phyloP scores from a whole-genome alignment of 495 filamentous ascomycete species.

The Penicillium fimorum region DNA sequence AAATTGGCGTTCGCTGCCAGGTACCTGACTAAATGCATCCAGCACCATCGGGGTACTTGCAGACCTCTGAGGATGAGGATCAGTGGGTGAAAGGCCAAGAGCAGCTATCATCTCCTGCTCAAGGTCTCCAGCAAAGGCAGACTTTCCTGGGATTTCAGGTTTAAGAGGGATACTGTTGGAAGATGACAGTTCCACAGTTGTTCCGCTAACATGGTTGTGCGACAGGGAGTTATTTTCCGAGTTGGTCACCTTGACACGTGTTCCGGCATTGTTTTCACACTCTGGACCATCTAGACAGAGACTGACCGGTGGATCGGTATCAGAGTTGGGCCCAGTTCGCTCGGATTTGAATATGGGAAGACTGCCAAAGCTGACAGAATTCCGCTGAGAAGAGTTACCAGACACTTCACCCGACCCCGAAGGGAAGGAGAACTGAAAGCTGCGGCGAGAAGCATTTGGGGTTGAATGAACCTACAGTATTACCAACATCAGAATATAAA shows the following conservation, averaged over 20 bases:
- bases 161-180: slow-evolving; percentile 1
- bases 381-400: slow-evolving; percentile 23
- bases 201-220: background rate
- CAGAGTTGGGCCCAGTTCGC: slow-evolving; percentile 6
- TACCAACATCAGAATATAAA: slow-evolving; percentile 35
- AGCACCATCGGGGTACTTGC: slow-evolving; percentile 3
- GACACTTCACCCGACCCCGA: slow-evolving; percentile 16
- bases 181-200: background rate
- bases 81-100: slow-evolving; percentile 26
- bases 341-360: slow-evolving; percentile 28
- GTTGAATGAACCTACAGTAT: slow-evolving; percentile 44
- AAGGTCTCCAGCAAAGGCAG: slow-evolving; percentile 14
- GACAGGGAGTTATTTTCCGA: slow-evolving; percentile 8
- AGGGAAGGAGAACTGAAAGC: slow-evolving; percentile 20
- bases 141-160: background rate
- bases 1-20: background rate
- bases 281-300: slow-evolving; percentile 10
- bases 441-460: slow-evolving; percentile 24
- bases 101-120: slow-evolving; percentile 30
- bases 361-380: slow-evolving; percentile 25
- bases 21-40: background rate
- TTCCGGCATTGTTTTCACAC: slow-evolving; percentile 10
- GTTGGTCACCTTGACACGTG: slow-evolving; percentile 11
- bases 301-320: background rate
- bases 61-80: slow-evolving; percentile 7